Base-by-base conservation (phyloP, 768 basidiomycete species). In the Lactarius akahatsu region DNA sequence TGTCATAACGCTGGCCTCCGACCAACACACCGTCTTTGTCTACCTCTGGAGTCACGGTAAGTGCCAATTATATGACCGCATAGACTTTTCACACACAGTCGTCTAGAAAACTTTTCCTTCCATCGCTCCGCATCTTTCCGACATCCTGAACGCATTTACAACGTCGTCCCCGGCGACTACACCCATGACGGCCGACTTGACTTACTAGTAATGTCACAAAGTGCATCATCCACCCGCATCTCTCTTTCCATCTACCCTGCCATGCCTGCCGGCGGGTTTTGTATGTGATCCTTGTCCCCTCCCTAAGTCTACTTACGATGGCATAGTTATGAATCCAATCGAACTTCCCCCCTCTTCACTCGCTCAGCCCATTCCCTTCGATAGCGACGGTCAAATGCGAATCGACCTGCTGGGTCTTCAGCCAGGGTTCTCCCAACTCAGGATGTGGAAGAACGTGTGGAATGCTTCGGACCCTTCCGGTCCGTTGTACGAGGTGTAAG, bases 151-250 rank as follows among this genome's bases (percentile, higher is more conserved):
- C 80, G 79, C 36, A 81, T 97, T 26, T 78, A 85, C 67, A 97
- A 97, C 73, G 88, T 96, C 59, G 85, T 98, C 11, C 95, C 96
- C 0, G 93, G 92, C 26, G 97, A 99, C 77, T 97, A 91, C 73
- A 91, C 95, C 30, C 91, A 94, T 73, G 90, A 94, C 64, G 97
- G 97, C 36, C 88, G 86, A 71, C 82, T 98, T 4, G 97, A 98
- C 76, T 73, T 97, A 1, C 85, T 98, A 1, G 85, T 98, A 56
- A 94, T 98, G 91, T 85, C 88, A 52, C 80, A 86, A 63, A 81
- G 82, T 68, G 75, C 73, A 59, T 79, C 72, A 52, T 80, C 70
- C 59, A 80, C 72, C 68, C 84, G 83, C 63, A 75, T 93, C 41
- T 85, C 88, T 36, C 82, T 96, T 77, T 79, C 79, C 16, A 74